Base-by-base conservation (phyloP, 2,329 filamentous ascomycete species). In the Daldinia sp. region DNA sequence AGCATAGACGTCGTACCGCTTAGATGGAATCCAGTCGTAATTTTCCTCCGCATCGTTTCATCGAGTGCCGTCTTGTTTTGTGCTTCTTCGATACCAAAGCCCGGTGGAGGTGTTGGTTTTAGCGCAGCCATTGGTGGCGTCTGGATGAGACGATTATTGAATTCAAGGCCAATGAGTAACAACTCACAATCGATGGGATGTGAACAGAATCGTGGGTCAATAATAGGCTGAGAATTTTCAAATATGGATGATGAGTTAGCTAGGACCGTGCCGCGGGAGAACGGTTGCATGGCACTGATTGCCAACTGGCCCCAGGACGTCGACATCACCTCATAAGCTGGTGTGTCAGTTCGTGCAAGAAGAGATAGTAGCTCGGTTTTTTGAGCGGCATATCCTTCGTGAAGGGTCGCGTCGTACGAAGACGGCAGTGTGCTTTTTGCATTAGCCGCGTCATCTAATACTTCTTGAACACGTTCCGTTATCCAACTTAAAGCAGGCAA, bases 1-100 rank as follows among this genome's bases (percentile, higher is more conserved):
- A 84, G 74, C 82, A 85, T 84, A 1, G 82, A 79, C 9, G 79
- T 77, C 2, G 82, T 83, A 9, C 82, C 81, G 15, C 76, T 78
- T 2, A 78, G 79, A 70, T 84, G 82, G 54, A 81, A 83, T 55
- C 82, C 82, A 0, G 82, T 84, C n/a, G 76, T 77, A 15, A 81
- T 72, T 54, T 71, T 69, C 4, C 51, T 33, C 42, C 59, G 68
- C 50, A 77, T 65, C 4, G 53, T 65, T 20, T 73, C 63, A 55
- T 73, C 70, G 7, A 77, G 68, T 51, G 69, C 72, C 6, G 74
- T 75, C 46, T 71, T 60, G 44, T 76, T 77, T 30, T 56, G 51
- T 5, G 73, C 68, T 7, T 77, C 73, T 5, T 64, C 18, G 35
- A 61, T 51, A 12, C 67, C 65, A 28, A 77, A 71, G 0, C 73